These are phyloP conservation scores for Aspergillus incahuasiensis DNA, from an alignment of 495 filamentous ascomycete species.

Conservation along the genomic window DNA sequence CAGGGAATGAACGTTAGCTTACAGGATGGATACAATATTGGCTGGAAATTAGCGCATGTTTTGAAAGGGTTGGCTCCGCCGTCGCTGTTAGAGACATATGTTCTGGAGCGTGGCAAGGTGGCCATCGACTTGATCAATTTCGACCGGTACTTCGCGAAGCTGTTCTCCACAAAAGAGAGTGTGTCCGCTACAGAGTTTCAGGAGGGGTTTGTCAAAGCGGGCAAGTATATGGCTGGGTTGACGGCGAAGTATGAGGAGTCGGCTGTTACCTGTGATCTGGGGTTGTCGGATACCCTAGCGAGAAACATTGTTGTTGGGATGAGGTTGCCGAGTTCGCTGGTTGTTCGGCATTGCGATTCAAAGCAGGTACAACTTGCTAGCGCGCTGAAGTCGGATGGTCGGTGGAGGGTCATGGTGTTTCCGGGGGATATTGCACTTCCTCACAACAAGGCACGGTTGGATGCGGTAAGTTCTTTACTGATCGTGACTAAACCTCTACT, in stretches of 20 bases:
- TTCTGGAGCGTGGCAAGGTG: slow-evolving; percentile 61
- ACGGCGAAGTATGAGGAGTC: slow-evolving; percentile 55
- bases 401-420: slow-evolving; percentile 55
- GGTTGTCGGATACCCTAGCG: slow-evolving; percentile 30
- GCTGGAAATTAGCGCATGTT: slow-evolving; percentile 72
- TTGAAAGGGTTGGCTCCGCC: slow-evolving; percentile 53
- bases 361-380: slow-evolving; percentile 51
- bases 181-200: slow-evolving; percentile 43
- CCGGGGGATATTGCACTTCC: slow-evolving; percentile 51
- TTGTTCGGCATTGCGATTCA: slow-evolving; percentile 55
- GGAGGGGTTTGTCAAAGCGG: slow-evolving; percentile 56
- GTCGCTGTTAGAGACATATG: slow-evolving; percentile 62
- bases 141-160: slow-evolving; percentile 59
- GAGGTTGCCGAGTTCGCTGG: slow-evolving; percentile 55
- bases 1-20: slow-evolving; percentile 50
- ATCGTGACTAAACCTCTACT: too few species aligned
- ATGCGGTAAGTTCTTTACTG: slow-evolving; percentile 36
- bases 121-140: slow-evolving; percentile 72
- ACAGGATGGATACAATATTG: slow-evolving; percentile 61
- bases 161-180: slow-evolving; percentile 50
- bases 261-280: slow-evolving; percentile 33
- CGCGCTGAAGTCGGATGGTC: slow-evolving; percentile 51
- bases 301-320: slow-evolving; percentile 49
- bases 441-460: slow-evolving; percentile 30
- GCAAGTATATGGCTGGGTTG: slow-evolving; percentile 61